These are phyloP conservation scores for Triticum timopheevii DNA, from an alignment of 176 grass and related monocot genomes.

Conservation along the genomic window DNA sequence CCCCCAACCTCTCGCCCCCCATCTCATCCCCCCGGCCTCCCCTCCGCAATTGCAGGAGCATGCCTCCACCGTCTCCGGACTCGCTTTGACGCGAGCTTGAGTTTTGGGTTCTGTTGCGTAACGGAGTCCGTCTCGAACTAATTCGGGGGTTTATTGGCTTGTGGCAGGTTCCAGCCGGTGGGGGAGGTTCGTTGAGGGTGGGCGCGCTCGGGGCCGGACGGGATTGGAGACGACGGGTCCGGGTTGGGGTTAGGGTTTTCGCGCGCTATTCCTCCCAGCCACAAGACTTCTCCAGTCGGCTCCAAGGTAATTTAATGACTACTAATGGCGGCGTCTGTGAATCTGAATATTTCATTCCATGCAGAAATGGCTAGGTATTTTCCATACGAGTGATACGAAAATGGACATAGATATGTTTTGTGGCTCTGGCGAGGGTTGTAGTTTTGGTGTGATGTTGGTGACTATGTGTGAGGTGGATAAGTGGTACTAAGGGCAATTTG, in stretches of 20 bases:
- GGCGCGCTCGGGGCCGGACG: constrained; percentile 13
- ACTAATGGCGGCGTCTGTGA: neutral
- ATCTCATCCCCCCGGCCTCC: too few species aligned
- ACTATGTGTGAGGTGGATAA: neutral
- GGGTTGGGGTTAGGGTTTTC: constrained; percentile 36
- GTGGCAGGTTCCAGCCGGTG: constrained; percentile 15
- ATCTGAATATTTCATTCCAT: neutral
- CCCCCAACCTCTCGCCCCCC: neutral
- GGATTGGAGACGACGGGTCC: neutral
- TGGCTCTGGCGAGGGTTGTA: neutral
- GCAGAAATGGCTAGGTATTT: neutral
- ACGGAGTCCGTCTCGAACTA: too few species aligned
- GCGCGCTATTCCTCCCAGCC: constrained; percentile 73
- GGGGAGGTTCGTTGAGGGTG: constrained; percentile 28
- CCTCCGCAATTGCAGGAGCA: neutral
- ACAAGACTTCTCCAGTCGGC: constrained; percentile 54
- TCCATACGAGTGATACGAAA: neutral
- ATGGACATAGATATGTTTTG: neutral
- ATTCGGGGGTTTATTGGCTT: neutral
- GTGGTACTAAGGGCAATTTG: neutral
- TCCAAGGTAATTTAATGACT: constrained; percentile 54
- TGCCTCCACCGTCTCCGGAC: neutral
- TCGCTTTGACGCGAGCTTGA: neutral
- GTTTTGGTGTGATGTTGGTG: neutral
- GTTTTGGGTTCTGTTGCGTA: neutral